Evolutionary conservation across 768 basidiomycete genomes (phyloP).

Genomic region (Baorangia bicolor): DNA sequence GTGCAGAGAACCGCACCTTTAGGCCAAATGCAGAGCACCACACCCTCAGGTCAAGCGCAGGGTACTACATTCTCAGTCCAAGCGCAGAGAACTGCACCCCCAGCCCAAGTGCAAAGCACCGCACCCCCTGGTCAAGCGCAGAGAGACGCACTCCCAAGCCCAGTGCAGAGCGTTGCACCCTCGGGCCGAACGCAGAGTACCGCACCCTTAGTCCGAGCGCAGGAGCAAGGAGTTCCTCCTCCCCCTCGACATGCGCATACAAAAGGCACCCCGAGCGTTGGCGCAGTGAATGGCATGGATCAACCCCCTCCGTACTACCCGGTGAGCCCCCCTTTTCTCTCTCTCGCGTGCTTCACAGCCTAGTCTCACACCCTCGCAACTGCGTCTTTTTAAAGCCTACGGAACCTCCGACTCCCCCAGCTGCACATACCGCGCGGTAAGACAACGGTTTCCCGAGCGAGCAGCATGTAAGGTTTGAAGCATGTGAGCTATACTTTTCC

Average conservation of each 20-base stretch:
- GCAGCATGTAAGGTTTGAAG: neutral
- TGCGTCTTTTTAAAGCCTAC: neutral
- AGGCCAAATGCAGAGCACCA: neutral
- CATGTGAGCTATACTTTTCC: neutral
- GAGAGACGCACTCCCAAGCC: neutral
- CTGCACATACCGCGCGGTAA: slow-evolving; percentile 5
- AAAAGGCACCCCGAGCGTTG: neutral
- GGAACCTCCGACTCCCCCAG: slow-evolving; percentile 1
- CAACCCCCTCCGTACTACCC: slow-evolving; percentile 25
- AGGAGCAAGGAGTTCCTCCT: neutral
- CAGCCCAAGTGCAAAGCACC: neutral
- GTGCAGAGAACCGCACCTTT: neutral
- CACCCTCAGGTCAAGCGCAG: neutral
- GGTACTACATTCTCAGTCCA: neutral
- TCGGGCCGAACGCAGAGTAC: neutral
- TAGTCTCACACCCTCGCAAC: neutral
- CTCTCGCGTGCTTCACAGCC: neutral
- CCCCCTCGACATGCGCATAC: slow-evolving; percentile 5
- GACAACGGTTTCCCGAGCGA: neutral
- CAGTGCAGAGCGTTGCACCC: neutral
- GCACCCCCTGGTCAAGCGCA: neutral
- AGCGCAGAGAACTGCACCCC: neutral
- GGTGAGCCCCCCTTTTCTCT: slow-evolving; percentile 12
- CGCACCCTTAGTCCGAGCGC: neutral
- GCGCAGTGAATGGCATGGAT: neutral